Evolutionary conservation across 2,329 filamentous ascomycete genomes (phyloP), one percentile per base, ranked within the genome.

Genomic region (Aureobasidium musti): DNA sequence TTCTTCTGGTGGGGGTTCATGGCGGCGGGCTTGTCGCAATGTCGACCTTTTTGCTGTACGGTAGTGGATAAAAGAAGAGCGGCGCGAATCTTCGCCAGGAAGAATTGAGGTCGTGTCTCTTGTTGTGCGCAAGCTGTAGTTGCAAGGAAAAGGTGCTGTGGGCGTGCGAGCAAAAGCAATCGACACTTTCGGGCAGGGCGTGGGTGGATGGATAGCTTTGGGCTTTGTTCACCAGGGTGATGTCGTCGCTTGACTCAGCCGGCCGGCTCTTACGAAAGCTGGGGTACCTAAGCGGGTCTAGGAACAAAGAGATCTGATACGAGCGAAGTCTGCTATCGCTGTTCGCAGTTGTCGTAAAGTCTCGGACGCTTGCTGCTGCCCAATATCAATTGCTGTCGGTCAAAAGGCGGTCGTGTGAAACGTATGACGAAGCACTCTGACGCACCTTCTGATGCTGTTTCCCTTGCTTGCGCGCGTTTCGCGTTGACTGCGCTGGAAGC

Each of bases 1-100:
- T 97, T 97, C 86, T 96, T 93, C 85, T 97, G 91, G 79, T 93
- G 92, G 73, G 94, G 94, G 79, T 97, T 97, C 92, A 98, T 96
- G 71, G 37, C 56, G 45, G 65, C 43, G 26, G 41, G 41, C 35
- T 61, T 49, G 57, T 61, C 43, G 54, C 54, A 30, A 59, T n/a
- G 41, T 61, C 17, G 41, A 47, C 37, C 23, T 33, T 45, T 21
- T 50, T 47, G 57, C 30, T 52, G 30, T 63, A 47, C 45, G 30
- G 35, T 35, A 19, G 45, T 39, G 47, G 45, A 13, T 50, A 33
- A 8, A 8, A 19, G 23, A 28, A 21, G 30, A 26, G n/a, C 11
- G 30, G 21, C 6, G 35, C 13, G 23, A 19, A 19, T 63, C 59
- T 63, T 50, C 14, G 28, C 59, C 59, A 52, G 47, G 33, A 63